Percentiles rank a stretch among this genome's conserved stretches.
phyloP scores from a whole-genome alignment of 441 rosid species.

The Bocquillonia castaneifolia region DNA sequence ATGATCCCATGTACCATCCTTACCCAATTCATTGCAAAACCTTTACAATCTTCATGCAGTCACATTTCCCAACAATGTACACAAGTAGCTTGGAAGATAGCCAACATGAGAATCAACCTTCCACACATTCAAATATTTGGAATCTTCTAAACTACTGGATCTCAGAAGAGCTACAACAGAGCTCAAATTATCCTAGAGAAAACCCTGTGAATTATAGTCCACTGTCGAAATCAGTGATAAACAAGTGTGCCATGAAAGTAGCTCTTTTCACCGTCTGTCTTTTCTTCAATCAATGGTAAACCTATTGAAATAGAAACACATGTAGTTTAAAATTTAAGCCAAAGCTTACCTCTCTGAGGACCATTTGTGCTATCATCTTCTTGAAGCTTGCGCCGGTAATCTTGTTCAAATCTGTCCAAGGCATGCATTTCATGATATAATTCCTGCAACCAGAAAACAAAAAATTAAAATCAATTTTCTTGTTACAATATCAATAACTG shows the following conservation, averaged over 20 bases:
- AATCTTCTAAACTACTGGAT: not conserved
- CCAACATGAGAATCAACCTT: not conserved
- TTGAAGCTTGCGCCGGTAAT: constrained; percentile 81
- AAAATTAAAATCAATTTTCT: not conserved
- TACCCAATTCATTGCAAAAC: not conserved
- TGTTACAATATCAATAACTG: not conserved
- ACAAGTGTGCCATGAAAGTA: not conserved
- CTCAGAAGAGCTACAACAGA: not conserved
- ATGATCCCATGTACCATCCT: not conserved
- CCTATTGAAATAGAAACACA: constrained; percentile 4
- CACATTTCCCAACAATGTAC: not conserved
- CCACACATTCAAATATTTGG: not conserved
- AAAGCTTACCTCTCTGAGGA: constrained; percentile 60
- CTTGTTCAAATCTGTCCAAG: constrained; percentile 98
- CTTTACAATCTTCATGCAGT: not conserved
- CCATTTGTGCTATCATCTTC: constrained; percentile 77
- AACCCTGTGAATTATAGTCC: not conserved
- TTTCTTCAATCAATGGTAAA: not conserved
- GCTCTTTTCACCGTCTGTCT: not conserved
- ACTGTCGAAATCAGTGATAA: not conserved
- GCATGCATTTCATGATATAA: constrained; percentile 95
- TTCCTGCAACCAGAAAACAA: constrained; percentile 52
- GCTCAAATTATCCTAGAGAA: not conserved
- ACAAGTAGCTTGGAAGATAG: not conserved
- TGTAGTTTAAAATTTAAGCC: constrained; percentile 11